phyloP scores from a whole-genome alignment of 306 rosid genomes.

The Casuarina equisetifolia region DNA sequence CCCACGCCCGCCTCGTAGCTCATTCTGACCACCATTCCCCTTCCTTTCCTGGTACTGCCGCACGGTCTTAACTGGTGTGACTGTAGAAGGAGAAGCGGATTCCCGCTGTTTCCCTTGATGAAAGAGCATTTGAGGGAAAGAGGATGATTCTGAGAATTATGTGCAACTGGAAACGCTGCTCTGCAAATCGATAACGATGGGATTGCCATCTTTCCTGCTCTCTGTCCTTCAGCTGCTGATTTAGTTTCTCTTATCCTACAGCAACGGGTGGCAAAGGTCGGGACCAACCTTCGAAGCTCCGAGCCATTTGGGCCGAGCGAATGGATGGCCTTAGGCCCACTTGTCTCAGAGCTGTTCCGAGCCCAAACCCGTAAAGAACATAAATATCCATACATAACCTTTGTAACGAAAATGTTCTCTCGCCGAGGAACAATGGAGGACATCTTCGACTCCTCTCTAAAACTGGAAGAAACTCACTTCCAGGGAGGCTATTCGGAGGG shows the following conservation, averaged over 20 bases:
- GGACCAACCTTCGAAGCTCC: too few species aligned
- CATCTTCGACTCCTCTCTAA: slow-evolving; percentile 53
- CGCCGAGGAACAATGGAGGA: slow-evolving; percentile 35
- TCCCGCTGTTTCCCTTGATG: background rate
- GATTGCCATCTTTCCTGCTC: slow-evolving; percentile 21
- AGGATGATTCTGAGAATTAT: background rate
- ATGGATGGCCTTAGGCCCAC: too few species aligned
- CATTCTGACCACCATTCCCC: slow-evolving; percentile 37
- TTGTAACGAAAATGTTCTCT: too few species aligned
- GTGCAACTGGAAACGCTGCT: slow-evolving; percentile 16
- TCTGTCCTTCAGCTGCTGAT: background rate
- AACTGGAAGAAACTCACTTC: slow-evolving; percentile 61
- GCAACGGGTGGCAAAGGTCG: too few species aligned
- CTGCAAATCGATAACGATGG: slow-evolving; percentile 20
- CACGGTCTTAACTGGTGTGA: background rate
- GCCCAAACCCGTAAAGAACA: too few species aligned
- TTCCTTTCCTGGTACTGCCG: background rate
- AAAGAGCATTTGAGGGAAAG: slow-evolving; percentile 20
- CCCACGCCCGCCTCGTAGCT: slow-evolving; percentile 93
- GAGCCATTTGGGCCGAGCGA: too few species aligned
- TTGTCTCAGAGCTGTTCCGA: too few species aligned
- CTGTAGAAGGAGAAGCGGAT: slow-evolving; percentile 21
- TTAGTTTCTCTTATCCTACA: background rate
- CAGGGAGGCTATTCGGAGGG: slow-evolving; percentile 75
- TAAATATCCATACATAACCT: too few species aligned